Evolutionary conservation across 139 green algal genomes (phyloP).

Genomic region (Tetradesmus obliquus): DNA sequence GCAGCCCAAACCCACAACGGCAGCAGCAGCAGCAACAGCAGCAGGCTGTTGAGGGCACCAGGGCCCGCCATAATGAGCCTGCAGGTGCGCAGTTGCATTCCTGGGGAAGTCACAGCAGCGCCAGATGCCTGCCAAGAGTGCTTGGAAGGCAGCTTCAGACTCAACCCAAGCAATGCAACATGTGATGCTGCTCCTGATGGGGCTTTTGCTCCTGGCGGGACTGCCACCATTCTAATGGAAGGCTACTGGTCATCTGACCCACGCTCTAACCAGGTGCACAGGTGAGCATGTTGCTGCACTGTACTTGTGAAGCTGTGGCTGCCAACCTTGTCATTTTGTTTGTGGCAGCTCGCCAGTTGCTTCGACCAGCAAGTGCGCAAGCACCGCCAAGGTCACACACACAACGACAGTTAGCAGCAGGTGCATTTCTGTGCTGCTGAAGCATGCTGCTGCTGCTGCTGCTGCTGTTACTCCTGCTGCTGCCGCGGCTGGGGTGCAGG

Average conservation of each 20-base stretch:
- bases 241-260: neutral
- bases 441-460: neutral
- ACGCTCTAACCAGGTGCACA: neutral
- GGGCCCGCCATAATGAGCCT: neutral
- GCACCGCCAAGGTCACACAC: neutral
- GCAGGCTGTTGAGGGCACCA: neutral
- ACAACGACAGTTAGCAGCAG: neutral
- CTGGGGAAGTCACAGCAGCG: neutral
- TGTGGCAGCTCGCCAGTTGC: too few relatives aligned
- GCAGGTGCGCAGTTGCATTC: neutral
- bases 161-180: neutral
- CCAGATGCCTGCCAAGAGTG: neutral
- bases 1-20: neutral
- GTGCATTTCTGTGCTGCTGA: neutral
- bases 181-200: neutral
- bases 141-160: neutral
- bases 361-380: too few relatives aligned
- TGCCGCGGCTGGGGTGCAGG: neutral
- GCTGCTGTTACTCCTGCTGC: neutral
- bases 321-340: too few relatives aligned
- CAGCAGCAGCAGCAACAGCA: neutral
- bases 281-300: neutral
- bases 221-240: neutral
- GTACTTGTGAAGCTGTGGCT: too few relatives aligned
- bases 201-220: neutral